Evolutionary conservation across 768 basidiomycete species (phyloP).

Genomic region (Lentinula raphanica): DNA sequence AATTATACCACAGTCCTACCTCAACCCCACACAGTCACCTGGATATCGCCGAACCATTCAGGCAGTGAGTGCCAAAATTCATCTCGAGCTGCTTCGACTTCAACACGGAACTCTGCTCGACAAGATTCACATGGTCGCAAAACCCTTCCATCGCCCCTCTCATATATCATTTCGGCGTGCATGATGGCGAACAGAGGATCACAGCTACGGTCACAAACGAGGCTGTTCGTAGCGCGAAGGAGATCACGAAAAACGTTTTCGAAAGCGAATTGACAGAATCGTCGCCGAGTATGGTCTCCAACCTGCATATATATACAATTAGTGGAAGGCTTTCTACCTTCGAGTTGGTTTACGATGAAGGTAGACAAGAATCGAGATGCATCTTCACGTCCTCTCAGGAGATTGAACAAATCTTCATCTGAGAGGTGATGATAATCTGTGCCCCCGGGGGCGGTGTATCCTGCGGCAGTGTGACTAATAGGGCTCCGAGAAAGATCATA

Average conservation of each 20-base stretch:
- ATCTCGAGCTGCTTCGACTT: slow-evolving; percentile 53
- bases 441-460: slow-evolving; percentile 35
- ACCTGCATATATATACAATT: slow-evolving; percentile 49
- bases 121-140: slow-evolving; percentile 63
- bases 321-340: slow-evolving; percentile 50
- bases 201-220: slow-evolving; percentile 57
- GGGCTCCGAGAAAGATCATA: slow-evolving; percentile 72
- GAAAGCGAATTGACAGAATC: slow-evolving; percentile 65
- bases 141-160: slow-evolving; percentile 44
- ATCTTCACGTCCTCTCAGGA: slow-evolving; percentile 68
- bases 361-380: slow-evolving; percentile 71
- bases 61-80: slow-evolving; percentile 65
- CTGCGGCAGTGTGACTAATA: slow-evolving; percentile 56
- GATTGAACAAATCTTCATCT: slow-evolving; percentile 49
- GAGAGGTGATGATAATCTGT: slow-evolving; percentile 36
- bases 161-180: slow-evolving; percentile 64
- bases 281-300: slow-evolving; percentile 36
- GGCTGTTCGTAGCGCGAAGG: slow-evolving; percentile 67
- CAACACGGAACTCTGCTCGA: slow-evolving; percentile 53
- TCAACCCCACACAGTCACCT: slow-evolving; percentile 27
- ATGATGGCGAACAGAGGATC: slow-evolving; percentile 70
- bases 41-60: slow-evolving; percentile 54
- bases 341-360: slow-evolving; percentile 70
- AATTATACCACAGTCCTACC: not conserved
- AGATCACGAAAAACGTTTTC: slow-evolving; percentile 73